Percentiles rank a stretch among this genome's conserved stretches.
Evolutionary conservation across 1,284 basidiomycete species (phyloP).

Genomic region (Austroboletus niveus): DNA sequence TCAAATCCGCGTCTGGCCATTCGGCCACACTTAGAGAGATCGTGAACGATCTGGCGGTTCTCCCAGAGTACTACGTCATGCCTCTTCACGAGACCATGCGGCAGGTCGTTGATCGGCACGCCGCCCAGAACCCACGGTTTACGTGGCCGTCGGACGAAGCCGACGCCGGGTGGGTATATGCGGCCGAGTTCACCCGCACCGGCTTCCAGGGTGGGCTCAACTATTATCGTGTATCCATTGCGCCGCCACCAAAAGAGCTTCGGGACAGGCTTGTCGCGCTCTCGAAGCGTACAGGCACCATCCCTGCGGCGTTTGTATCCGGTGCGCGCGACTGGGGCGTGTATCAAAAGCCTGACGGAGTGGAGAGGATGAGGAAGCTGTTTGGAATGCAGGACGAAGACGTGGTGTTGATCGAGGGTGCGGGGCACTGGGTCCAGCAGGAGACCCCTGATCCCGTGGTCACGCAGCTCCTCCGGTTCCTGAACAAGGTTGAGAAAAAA

Average conservation of each 20-base stretch:
- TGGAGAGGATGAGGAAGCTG: conserved; percentile 41
- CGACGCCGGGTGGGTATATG: conserved; percentile 42
- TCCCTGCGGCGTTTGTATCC: conserved; percentile 54
- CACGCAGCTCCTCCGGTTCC: conserved; percentile 20
- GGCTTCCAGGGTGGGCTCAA: conserved; percentile 66
- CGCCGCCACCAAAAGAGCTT: conserved; percentile 19
- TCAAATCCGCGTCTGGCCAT: conserved; percentile 29
- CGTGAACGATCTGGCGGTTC: conserved; percentile 35
- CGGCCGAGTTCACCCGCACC: conserved; percentile 46
- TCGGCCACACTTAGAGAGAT: conserved; percentile 23
- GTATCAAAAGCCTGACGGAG: conserved; percentile 51
- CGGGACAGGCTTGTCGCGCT: conserved; percentile 16
- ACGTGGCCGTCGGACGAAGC: conserved; percentile 53
- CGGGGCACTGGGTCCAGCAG: conserved; percentile 66
- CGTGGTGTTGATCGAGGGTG: conserved; percentile 52
- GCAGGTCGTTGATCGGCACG: conserved; percentile 38
- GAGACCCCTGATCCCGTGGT: conserved; percentile 39
- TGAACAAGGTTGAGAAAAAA: conserved; percentile 10
- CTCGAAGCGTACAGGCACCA: conserved; percentile 37
- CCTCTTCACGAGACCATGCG: conserved; percentile 51
- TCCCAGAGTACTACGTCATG: conserved; percentile 69
- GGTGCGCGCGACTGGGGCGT: conserved; percentile 59
- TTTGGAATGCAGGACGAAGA: conserved; percentile 39
- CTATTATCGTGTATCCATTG: conserved; percentile 45
- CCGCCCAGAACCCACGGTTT: conserved; percentile 21